phyloP scores from a whole-genome alignment of 1,139 yeast species.

The Nakaseomyces sp. region DNA sequence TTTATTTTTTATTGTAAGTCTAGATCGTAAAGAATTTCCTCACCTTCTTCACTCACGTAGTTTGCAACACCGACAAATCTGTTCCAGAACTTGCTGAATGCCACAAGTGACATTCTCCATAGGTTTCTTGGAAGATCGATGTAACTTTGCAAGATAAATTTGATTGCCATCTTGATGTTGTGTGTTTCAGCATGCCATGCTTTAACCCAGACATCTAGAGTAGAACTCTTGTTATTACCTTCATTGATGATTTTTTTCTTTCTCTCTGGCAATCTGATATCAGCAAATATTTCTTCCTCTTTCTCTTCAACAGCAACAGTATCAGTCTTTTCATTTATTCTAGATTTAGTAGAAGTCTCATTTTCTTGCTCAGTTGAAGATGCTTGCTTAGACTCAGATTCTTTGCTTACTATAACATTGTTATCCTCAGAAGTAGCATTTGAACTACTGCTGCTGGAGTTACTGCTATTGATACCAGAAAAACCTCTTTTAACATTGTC shows the following conservation, averaged over 20 bases:
- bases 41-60: slow-evolving; percentile 28
- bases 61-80: slow-evolving; percentile 49
- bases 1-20: slow-evolving; percentile 19
- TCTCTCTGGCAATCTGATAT: slow-evolving; percentile 22
- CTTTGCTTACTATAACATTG: neutral
- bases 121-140: slow-evolving; percentile 57
- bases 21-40: slow-evolving; percentile 20
- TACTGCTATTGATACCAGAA: slow-evolving; percentile 7
- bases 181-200: slow-evolving; percentile 47
- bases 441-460: slow-evolving; percentile 7
- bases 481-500: slow-evolving; percentile 21
- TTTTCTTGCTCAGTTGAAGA: neutral
- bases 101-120: slow-evolving; percentile 42
- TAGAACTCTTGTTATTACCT: slow-evolving; percentile 11
- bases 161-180: slow-evolving; percentile 55
- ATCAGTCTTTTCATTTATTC: neutral
- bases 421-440: neutral
- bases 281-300: slow-evolving; percentile 16
- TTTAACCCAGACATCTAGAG: slow-evolving; percentile 20
- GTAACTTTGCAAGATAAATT: slow-evolving; percentile 61
- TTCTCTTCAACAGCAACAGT: neutral
- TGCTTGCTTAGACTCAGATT: neutral
- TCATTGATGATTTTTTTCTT: slow-evolving; percentile 10
- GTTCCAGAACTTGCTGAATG: slow-evolving; percentile 60
- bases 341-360: neutral